Evolutionary conservation across 441 rosid genomes (phyloP).

Genomic region (Macaranga tanarius): DNA sequence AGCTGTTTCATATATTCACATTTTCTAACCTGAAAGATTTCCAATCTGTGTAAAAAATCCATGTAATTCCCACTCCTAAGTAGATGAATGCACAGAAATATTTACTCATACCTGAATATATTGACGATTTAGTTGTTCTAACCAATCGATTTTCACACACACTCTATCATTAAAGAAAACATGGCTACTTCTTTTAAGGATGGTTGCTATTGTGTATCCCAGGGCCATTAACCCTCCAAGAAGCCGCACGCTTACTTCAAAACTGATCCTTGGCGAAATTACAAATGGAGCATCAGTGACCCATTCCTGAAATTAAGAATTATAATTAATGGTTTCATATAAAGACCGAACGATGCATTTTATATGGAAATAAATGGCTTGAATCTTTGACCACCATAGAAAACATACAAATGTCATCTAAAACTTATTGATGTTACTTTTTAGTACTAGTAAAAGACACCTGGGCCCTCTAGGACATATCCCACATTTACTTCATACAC

Average conservation of each 20-base stretch:
- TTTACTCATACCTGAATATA: conserved; percentile 73
- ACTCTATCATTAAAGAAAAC: conserved; percentile 75
- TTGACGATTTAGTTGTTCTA: conserved; percentile 82
- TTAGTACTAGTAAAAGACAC: not conserved
- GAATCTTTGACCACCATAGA: not conserved
- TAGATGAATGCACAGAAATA: not conserved
- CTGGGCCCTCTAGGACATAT: not conserved
- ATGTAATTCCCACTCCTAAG: not conserved
- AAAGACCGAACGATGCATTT: not conserved
- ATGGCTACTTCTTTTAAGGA: conserved; percentile 94
- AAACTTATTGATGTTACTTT: not conserved
- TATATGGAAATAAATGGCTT: not conserved
- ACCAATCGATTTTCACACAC: conserved; percentile 88
- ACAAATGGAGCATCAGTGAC: conserved; percentile 93
- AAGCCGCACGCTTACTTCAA: conserved; percentile 96
- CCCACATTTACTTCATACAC: not conserved
- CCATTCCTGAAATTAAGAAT: conserved; percentile 69
- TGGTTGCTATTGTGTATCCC: conserved; percentile 94
- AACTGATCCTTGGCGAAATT: conserved; percentile 95
- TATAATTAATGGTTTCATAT: conserved; percentile 16
- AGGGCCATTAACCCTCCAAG: conserved; percentile 99
- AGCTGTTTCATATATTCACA: not conserved
- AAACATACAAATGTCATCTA: not conserved
- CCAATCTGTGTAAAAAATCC: not conserved
- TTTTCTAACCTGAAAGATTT: not conserved